Evolutionary conservation across 2,329 filamentous ascomycete species (phyloP).

Genomic region (Capronia epimyces): DNA sequence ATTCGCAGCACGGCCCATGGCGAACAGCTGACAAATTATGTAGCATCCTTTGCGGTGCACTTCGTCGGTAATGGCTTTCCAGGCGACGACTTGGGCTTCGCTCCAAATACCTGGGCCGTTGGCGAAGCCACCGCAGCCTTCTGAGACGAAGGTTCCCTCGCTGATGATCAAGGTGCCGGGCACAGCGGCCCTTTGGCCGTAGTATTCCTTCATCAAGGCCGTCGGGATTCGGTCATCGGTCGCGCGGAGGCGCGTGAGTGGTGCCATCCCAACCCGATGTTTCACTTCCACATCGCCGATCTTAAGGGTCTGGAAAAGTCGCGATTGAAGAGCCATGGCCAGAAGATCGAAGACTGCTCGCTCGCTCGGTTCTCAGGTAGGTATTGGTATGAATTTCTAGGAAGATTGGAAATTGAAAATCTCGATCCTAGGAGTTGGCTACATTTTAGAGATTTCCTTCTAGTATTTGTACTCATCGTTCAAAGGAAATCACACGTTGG

Average conservation of each 20-base stretch:
- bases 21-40: conserved; percentile 41
- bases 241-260: conserved; percentile 52
- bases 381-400: neutral
- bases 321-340: neutral
- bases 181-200: conserved; percentile 36
- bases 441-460: no score
- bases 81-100: conserved; percentile 42
- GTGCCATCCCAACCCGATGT: conserved; percentile 46
- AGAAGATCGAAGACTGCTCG: neutral
- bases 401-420: neutral
- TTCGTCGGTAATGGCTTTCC: conserved; percentile 48
- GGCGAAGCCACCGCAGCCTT: neutral
- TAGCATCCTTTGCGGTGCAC: conserved; percentile 49
- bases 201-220: conserved; percentile 38
- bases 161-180: conserved; percentile 37
- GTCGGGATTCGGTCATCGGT: conserved; percentile 40
- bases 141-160: conserved; percentile 28
- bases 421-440: no score
- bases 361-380: neutral
- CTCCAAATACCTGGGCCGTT: conserved; percentile 21
- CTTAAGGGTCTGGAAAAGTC: conserved; percentile 5
- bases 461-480: no score
- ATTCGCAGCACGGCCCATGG: conserved; percentile 46
- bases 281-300: conserved; percentile 1
- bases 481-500: no score